These are phyloP conservation scores for Poterioochromonas sp. DNA, from an alignment of 352 stramenopile species.

Conservation along the genomic window DNA sequence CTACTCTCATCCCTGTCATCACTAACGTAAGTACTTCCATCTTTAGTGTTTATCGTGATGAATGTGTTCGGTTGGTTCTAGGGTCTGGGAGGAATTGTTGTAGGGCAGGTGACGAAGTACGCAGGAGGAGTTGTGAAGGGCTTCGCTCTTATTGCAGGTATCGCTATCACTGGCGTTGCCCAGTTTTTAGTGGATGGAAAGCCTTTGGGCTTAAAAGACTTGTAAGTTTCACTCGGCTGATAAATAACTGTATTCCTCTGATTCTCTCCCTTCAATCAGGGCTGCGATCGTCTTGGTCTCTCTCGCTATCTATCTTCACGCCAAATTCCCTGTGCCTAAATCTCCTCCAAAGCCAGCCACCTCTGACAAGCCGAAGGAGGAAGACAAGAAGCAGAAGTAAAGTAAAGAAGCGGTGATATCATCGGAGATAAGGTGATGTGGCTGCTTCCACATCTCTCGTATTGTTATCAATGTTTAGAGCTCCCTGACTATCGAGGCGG, in stretches of 20 bases:
- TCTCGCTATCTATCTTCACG: background rate
- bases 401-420: too few relatives aligned
- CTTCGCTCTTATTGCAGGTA: constrained; percentile 38
- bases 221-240: background rate
- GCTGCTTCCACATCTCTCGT: too few relatives aligned
- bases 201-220: constrained; percentile 9
- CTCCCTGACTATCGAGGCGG: too few relatives aligned
- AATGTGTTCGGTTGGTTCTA: constrained; percentile 34
- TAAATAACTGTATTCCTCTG: background rate
- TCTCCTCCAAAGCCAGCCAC: too few relatives aligned
- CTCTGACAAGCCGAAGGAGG: too few relatives aligned
- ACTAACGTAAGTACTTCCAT: constrained; percentile 16
- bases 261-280: background rate
- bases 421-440: too few relatives aligned
- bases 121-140: constrained; percentile 39
- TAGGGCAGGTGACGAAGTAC: constrained; percentile 41
- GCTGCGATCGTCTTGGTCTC: background rate
- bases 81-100: constrained; percentile 38
- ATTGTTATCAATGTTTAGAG: too few relatives aligned
- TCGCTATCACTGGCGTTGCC: constrained; percentile 36
- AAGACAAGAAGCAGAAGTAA: too few relatives aligned
- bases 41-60: background rate
- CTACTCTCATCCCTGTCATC: constrained; percentile 5
- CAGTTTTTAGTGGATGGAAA: constrained; percentile 27
- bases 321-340: constrained; percentile 2